Evolutionary conservation across 116 monocot species (phyloP).

Genomic region (Phalaenopsis hybrid): DNA sequence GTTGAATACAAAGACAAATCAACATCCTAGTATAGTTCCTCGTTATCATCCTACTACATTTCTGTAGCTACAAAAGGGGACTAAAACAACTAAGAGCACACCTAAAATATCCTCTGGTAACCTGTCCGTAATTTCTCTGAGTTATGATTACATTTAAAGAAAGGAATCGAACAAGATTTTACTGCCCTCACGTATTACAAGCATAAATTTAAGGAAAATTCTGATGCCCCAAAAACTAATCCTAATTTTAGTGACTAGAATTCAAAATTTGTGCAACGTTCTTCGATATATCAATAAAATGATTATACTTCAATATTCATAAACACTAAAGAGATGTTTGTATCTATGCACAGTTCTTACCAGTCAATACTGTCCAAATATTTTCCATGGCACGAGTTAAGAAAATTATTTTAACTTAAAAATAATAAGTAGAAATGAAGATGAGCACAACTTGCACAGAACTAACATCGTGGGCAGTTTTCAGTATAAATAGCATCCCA

Average conservation of each 20-base stretch:
- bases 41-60: neutral
- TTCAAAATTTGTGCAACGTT: neutral
- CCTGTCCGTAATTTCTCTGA: neutral
- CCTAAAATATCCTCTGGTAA: neutral
- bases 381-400: neutral
- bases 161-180: neutral
- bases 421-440: neutral
- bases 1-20: neutral
- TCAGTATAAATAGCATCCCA: constrained; percentile 86
- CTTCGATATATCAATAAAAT: too few relatives aligned
- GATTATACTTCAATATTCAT: neutral
- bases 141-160: neutral
- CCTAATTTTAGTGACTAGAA: neutral
- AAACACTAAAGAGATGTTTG: neutral
- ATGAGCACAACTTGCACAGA: neutral
- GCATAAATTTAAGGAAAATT: neutral
- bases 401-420: neutral
- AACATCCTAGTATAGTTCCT: neutral
- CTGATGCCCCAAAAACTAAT: neutral
- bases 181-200: neutral
- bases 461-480: constrained; percentile 75
- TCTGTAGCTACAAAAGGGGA: neutral
- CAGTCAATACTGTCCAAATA: neutral
- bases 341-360: neutral
- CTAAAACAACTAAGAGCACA: neutral